Base-by-base conservation (phyloP, 2,329 filamentous ascomycete species). In the Fonsecaea erecta region DNA sequence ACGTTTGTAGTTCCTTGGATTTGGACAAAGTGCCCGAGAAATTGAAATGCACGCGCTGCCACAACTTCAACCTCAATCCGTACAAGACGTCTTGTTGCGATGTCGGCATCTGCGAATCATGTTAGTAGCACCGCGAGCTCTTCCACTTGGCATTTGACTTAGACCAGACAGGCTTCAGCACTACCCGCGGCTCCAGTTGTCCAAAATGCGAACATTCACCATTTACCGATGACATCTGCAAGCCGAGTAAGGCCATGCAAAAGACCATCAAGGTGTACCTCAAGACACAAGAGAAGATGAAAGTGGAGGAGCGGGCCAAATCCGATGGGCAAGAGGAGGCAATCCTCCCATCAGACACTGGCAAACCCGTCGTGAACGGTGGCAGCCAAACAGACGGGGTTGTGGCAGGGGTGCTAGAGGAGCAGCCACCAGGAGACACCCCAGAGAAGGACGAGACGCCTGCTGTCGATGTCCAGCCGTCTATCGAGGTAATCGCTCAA, bases 41-140 rank as follows among this genome's bases (percentile, higher is more conserved):
- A 83, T 85, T 99, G 69, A 90, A 93, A 79, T 99, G 95, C 82
- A 92, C 92, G 59, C 91, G 92, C 72, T 99, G 95, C 80, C 95
- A 90, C 80, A 93, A 91, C 77, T 84, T 98, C 64, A 93, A 93
- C 32, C 83, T 96, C 70, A 96, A 97, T 76, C 92, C 94, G 8
- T 96, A 92, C 77, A 91, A 93, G 69, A 83, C 97, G 30, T 92
- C 93, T 1, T 99, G 95, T 79, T 99, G 95, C 78, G 95, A 97
- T 75, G 94, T 96, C 75, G 89, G 91, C 46, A 96, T 98, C 64
- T 98, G 95, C 82, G 90, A 94, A 75, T 85, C 83, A 70, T 99
- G 95, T 97, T 82, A 74, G 89, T 63, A n/a, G 7, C 21, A 24
- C 54, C 14, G 55, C 51, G 53, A 18, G 24, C 35, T 37, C 46